Evolutionary conservation across 75 land plant genomes (phyloP), one percentile per base, ranked within the genome.

Genomic region (Pinus taeda): DNA sequence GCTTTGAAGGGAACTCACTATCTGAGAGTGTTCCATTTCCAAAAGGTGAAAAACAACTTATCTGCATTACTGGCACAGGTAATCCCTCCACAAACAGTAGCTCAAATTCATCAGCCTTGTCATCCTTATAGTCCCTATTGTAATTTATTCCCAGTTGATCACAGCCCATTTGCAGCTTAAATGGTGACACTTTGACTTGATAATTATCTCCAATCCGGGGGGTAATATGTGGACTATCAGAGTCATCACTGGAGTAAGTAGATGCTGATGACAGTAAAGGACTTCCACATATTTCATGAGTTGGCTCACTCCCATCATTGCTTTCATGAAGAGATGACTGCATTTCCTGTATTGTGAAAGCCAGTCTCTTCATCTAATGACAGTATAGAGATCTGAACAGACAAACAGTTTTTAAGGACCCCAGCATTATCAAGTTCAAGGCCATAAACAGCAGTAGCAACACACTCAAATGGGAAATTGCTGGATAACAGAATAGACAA

Each of bases 161-260:
- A 76, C 74, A 42, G 49, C 73, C 73, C 13, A 53, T 29, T 64
- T 79, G 59, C 36, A 74, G 24, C 53, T 62, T 60, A 29, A 69
- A 21, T 4, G 67, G 39, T 17, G 83, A 85, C 36, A 90, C 76
- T 24, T 76, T 84, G 8, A 69, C 88, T 39, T 90, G 92, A 74
- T 81, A 88, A 8, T 83, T 45, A 20, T 81, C 81, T 58, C 92
- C 90, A 6, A 90, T 76, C 71, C 85, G 83, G 29, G 92, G 88
- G 21, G 8, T 53, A 11, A 88, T 13, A 12, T 39, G 74, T 71
- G 74, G 77, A 24, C 71, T 78, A 59, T 79, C 85, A 78, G 74
- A 58, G 33, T 64, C 21, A 66, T 73, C 82, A 77, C 20, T 57
- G 45, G 66, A 56, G 58, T 73, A 72, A 59, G 76, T 71, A 65